Base-by-base conservation (phyloP, 129 eudicot genomes). In the Flaveria linearis region DNA sequence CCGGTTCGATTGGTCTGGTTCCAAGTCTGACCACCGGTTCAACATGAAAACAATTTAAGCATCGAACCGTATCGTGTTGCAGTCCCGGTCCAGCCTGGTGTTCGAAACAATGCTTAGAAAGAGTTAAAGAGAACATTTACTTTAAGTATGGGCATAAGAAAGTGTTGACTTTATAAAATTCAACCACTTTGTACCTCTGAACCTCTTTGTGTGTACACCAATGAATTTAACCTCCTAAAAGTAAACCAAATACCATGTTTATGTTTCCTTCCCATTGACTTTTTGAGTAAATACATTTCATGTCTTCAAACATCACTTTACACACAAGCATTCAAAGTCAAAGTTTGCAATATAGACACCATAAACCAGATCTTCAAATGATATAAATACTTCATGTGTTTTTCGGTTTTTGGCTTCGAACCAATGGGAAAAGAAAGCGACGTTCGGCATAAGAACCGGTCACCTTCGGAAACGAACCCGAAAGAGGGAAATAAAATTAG, bases 151-250 rank as follows among this genome's bases (percentile, higher is more conserved):
- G 49, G 45, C 1, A 36, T 36, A 36, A 41, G 15, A 39, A 66
- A 66, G 49, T n/a, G 71, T 41, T n/a, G 28, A 66, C 8, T 39
- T 66, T 51, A 23, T 41, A 17, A 14, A 55, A 26, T 28, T 55
- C 81, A 69, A 56, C 76, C 63, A 69, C 23, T 78, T 69, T 30
- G 26, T 57, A 14, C 20, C 49, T 43, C 39, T 66, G 73, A 51
- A 65, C 64, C 51, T 36, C 62, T 26, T 25, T 69, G 52, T 60
- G 69, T 58, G 71, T 57, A 28, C 23, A 46, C 14, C 62, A 69
- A 60, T 45, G 52, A 60, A 50, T 78, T 71, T 55, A 51, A 76
- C 67, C 25, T 65, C 17, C 36, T 0, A 47, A 47, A 10, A 49
- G 50, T n/a, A 78, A 42, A 47, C 57, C 43, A 56, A 28, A 64